Evolutionary conservation across 2,329 filamentous ascomycete genomes (phyloP), one percentile per base, ranked within the genome.

Genomic region (Alternaria dauci): DNA sequence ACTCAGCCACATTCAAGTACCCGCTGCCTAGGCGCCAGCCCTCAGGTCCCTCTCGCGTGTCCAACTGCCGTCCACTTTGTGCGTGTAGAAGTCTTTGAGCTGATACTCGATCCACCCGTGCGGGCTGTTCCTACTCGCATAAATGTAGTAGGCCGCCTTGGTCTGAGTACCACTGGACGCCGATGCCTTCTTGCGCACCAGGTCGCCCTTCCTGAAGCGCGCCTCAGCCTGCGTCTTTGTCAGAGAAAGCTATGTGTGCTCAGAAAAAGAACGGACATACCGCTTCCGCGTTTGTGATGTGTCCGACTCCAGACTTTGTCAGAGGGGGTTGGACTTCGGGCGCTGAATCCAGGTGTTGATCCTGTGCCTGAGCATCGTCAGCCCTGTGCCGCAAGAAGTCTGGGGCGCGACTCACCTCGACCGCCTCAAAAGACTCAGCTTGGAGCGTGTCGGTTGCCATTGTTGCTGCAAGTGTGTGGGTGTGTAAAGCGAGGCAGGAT

Each of bases 61-160:
- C 67, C 68, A 76, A n/a, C 58, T 63, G 34, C 74, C 69, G 32
- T 66, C 63, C 60, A 57, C 32, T 47, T 46, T 41, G 47, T 59
- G 9, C 18, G 66, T 61, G 23, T 56, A 39, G 11, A 25, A 20
- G 20, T 71, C 67, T 6, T 53, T 38, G 18, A 77, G 66, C 61
- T 74, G 72, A 55, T 78, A 78, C 43, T 77, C 72, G 18, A 58
- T 63, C 52, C 62, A 76, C 4, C 56, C 62, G n/a, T 52, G 59
- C 4, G 41, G 50, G 8, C 20, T 66, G 44, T 58, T 57, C 1
- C 5, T 61, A 61, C 14, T 18, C 36, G 23, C 54, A 43, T 58
- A 47, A n/a, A 77, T 55, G 14, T 44, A 67, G 42, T 67, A 77
- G 42, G 50, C 63, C 25, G 68, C 71, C 50, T 72, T 77, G 26